Evolutionary conservation across 495 filamentous ascomycete genomes (phyloP).

Genomic region (Podospora fimiseda): DNA sequence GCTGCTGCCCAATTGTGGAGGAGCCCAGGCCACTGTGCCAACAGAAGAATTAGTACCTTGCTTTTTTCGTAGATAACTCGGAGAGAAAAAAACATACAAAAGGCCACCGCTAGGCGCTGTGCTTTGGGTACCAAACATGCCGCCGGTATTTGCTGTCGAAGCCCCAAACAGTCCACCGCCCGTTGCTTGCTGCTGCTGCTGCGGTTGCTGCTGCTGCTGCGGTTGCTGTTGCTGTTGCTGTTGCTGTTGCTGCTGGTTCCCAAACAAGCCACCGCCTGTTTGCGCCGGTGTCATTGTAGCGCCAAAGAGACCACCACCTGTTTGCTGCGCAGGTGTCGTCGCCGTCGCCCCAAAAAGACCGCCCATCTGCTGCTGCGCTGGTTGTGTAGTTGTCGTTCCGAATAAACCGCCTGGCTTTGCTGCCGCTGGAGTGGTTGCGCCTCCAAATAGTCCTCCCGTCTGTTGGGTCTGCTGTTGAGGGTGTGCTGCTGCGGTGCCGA

Average conservation of each 20-base stretch:
- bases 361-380: constrained; percentile 26
- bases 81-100: constrained; percentile 41
- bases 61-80: constrained; percentile 10
- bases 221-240: constrained; percentile 14
- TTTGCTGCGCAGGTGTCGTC: constrained; percentile 15
- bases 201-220: constrained; percentile 22
- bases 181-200: constrained; percentile 15
- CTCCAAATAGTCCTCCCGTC: constrained; percentile 19
- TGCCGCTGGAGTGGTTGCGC: constrained; percentile 16
- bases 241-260: constrained; percentile 2
- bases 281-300: constrained; percentile 21
- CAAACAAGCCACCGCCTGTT: constrained; percentile 25
- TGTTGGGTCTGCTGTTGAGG: constrained; percentile 24
- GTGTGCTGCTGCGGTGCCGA: constrained; percentile 25
- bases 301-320: constrained; percentile 15
- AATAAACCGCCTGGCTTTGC: constrained; percentile 23
- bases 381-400: constrained; percentile 24
- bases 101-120: constrained; percentile 30
- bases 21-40: constrained; percentile 16
- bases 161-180: constrained; percentile 28
- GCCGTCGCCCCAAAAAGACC: constrained; percentile 28
- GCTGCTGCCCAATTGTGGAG: neutral
- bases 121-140: constrained; percentile 40
- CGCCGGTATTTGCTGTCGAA: constrained; percentile 30
- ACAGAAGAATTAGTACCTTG: neutral